Percentiles rank a stretch among this genome's conserved stretches.
Conservation (phyloP, 805 yeast species). For the Saccharomyces cerevisiae region DNA sequence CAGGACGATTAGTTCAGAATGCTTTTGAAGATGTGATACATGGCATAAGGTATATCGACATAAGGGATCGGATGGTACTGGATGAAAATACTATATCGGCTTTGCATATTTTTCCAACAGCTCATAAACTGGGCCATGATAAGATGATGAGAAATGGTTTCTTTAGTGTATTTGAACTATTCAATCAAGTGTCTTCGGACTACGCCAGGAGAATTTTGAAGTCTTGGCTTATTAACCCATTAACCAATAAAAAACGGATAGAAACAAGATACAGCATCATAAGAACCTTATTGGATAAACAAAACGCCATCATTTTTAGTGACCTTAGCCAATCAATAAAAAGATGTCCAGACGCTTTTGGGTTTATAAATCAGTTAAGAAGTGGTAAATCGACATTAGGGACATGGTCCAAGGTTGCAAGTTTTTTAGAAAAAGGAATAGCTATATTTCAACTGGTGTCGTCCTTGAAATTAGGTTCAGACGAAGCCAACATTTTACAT, state of each 20-base stretch:
- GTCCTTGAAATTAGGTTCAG: conserved; percentile 1
- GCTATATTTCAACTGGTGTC: conserved; percentile 12
- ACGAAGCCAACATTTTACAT: conserved; percentile 6
- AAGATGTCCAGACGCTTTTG: conserved; percentile 27
- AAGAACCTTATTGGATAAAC: conserved; percentile 14
- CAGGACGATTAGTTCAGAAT: not conserved
- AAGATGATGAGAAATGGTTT: conserved; percentile 11
- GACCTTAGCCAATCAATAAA: conserved; percentile 18
- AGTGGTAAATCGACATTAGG: conserved; percentile 21
- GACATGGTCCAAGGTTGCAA: conserved; percentile 28
- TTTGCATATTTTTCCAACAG: conserved; percentile 18
- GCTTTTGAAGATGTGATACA: conserved; percentile 1
- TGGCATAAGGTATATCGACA: conserved; percentile 3
- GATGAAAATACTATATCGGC: conserved; percentile 22
- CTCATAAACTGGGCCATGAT: conserved; percentile 8
- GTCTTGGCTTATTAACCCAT: conserved; percentile 32
- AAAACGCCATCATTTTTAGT: conserved; percentile 15
- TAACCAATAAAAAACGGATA: conserved; percentile 22
- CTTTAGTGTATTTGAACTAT: conserved; percentile 15
- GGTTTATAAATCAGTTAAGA: conserved; percentile 14
- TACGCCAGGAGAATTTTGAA: conserved; percentile 27
- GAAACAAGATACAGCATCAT: conserved; percentile 27
- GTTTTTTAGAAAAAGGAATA: conserved; percentile 17
- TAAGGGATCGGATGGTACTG: conserved; percentile 16
- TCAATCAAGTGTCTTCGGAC: conserved; percentile 22